phyloP scores from a whole-genome alignment of 2,329 filamentous ascomycete species.

The Alternaria arborescens region DNA sequence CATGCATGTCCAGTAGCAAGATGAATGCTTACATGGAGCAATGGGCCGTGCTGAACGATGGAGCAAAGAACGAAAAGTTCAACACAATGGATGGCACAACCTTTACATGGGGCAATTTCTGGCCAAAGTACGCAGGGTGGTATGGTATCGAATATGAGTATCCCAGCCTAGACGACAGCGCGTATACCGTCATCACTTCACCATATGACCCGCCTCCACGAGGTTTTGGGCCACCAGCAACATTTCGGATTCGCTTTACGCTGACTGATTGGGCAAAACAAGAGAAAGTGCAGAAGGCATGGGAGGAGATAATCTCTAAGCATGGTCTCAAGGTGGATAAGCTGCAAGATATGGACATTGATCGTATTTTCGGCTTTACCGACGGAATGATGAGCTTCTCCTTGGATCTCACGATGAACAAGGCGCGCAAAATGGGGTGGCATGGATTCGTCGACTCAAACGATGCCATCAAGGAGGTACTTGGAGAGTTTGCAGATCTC shows the following conservation, averaged over 20 bases:
- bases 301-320: constrained; percentile 56
- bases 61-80: constrained; percentile 57
- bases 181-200: constrained; percentile 27
- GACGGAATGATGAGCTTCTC: constrained; percentile 51
- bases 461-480: constrained; percentile 55
- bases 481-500: constrained; percentile 54
- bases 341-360: constrained; percentile 53
- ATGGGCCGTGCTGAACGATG: constrained; percentile 58
- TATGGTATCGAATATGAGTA: constrained; percentile 53
- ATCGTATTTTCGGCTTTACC: constrained; percentile 58
- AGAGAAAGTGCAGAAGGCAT: constrained; percentile 55
- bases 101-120: constrained; percentile 60
- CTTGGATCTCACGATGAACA: constrained; percentile 53
- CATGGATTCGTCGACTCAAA: constrained; percentile 57
- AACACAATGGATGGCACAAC: constrained; percentile 58
- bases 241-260: constrained; percentile 52
- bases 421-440: constrained; percentile 58
- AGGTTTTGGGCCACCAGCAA: constrained; percentile 55
- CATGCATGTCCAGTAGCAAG: constrained; percentile 55
- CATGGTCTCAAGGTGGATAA: constrained; percentile 54
- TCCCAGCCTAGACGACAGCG: constrained; percentile 31
- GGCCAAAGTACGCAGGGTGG: constrained; percentile 57
- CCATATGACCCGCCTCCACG: constrained; percentile 41
- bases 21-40: constrained; percentile 62
- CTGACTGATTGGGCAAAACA: constrained; percentile 58